Evolutionary conservation across 148 eudicot genomes (phyloP), one percentile per base, ranked within the genome.

Genomic region (Chenopodium quinoa): DNA sequence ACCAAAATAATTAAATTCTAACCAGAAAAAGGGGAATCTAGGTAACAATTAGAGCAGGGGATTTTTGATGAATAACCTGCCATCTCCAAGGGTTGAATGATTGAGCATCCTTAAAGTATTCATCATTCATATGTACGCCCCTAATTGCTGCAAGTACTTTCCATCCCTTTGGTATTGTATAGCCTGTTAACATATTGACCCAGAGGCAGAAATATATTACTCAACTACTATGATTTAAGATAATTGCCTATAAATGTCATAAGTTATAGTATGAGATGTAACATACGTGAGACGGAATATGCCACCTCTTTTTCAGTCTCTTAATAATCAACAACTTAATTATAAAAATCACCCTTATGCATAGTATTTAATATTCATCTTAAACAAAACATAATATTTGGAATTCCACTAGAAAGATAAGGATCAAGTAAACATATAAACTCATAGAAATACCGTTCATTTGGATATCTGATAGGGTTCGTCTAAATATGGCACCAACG

Each of bases 51-150:
- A 10, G 54, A 13, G 14, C 54, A 50, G 54, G 2, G 54, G 12
- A 19, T 16, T 14, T 54, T 54, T 17, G 9, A 68, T 7, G 23
- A 71, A 16, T 78, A 62, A 91, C 97, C 97, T 92, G 97, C 99
- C 99, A 97, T 84, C 99, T 91, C 99, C 99, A 97, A 0, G 99
- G 99, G 79, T 91, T 88, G 84, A 97, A 97, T 47, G 90, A 78
- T 2, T 98, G 94, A 67, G 98, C 98, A 62, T 94, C 96, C 88
- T 91, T 93, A 65, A 91, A 94, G 82, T 92, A 78, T 22, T 91
- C 88, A 3, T 90, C 86, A 69, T 91, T 89, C 92, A 97, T 88
- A 82, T 97, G 99, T 5, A 91, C 97, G 0, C 92, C 99, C 72
- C 99, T 83, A 32, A 97, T 77, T 2, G 99, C 94, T 64, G 97